Base-by-base conservation (phyloP, 139 green algal species). In the Astrephomene gubernaculifera region DNA sequence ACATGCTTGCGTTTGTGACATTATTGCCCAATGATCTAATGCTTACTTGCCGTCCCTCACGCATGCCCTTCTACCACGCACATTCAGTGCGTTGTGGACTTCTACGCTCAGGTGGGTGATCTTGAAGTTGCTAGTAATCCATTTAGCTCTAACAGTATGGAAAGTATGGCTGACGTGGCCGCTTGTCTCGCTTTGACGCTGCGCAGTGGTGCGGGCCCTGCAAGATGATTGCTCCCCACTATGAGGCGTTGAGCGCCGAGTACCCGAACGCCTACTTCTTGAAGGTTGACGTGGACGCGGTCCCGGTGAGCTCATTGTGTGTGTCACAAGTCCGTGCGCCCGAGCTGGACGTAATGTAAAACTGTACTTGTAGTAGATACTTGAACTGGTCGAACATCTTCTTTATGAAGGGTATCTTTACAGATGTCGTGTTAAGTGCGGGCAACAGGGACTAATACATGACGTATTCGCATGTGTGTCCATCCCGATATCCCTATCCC, bases 241-340 rank as follows among this genome's bases (percentile, higher is more conserved):
- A 95, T 49, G 92, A 89, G 60, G 53, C 95, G 65, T 79, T 97
- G n/a, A 82, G 75, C 29, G 69, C 57, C 19, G 83, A 88, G 22
- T 45, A 79, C 17, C 54, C 54, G 5, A 75, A 73, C 52, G 45
- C 94, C 2, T 39, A 89, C 12, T 98, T 98, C 88, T 80, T 97
- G 14, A 97, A 97, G 87, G 87, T 97, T 7, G 93, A 97, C 78
- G 94, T 97, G 12, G 94, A 97, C 69, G 90, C 91, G 8, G 89
- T 94, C 49, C 63, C 85, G 71, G 87, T 91, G 74, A 74, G 68
- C 35, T 10, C 17, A 8, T 36, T 36, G 22, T n/a, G n/a, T n/a
- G n/a, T n/a, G n/a, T n/a, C n/a, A n/a, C n/a, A n/a, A n/a, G n/a
- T n/a, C n/a, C n/a, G n/a, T n/a, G n/a, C n/a, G n/a, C n/a, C n/a